Evolutionary conservation across 2,329 filamentous ascomycete genomes (phyloP), one percentile per base, ranked within the genome.

Genomic region (Leptosphaerulina australis): DNA sequence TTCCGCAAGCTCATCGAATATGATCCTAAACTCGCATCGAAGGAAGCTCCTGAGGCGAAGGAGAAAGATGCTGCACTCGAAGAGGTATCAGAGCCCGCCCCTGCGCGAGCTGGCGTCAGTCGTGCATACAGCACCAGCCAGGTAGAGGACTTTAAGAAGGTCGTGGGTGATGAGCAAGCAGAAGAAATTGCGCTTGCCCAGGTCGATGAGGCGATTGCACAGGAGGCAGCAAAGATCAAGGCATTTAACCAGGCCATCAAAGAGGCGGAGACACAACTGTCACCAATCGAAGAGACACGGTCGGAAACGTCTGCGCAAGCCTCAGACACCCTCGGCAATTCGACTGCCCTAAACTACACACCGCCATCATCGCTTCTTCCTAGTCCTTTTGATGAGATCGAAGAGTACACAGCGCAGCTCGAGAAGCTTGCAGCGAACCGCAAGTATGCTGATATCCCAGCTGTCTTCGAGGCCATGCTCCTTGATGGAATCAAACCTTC

Each of bases 391-490:
- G 82, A 89, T 47, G 76, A 81, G 14, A 75, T 82, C 22, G 87
- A 90, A 62, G 83, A 81, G 39, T 94, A 91, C 64, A 91, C 91
- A 36, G 84, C 90, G 37, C 88, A 92, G 61, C 84, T 99, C 14
- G 81, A 86, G 44, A 84, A 87, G 64, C 83, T 97, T 38, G 86
- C 87, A 4, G 80, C 86, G 45, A 78, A 83, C 61, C 82, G 85
- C 46, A 86, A 89, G 53, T 95, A 91, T 83, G 85, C 84, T 11
- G 91, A 97, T 70, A 94, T 99, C 35, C 93, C 93, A 0, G 85
- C 87, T 29, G 86, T 94, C 3, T 99, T 99, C 70, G 90, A 97
- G 79, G 84, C 87, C 21, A 90, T 97, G 85, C 82, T 97, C 56
- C 85, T 86, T 36, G 88, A 89, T 57, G 89, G 90, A 36, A 82